Evolutionary conservation across 1,284 basidiomycete genomes (phyloP).

Genomic region (Leccinum pachyderme): DNA sequence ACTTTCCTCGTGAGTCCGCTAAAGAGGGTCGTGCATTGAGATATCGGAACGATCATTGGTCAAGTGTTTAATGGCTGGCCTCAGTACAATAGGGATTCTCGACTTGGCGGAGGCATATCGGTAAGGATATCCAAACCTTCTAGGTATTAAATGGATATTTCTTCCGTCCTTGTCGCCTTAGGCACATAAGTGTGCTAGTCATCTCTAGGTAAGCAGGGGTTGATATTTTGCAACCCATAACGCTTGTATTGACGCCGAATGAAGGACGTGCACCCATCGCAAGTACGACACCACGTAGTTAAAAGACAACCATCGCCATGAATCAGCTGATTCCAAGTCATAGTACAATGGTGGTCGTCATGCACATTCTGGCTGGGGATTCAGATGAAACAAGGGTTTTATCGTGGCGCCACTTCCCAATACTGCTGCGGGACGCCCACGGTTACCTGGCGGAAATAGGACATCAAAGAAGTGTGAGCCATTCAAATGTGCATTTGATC

Average conservation of each 20-base stretch:
- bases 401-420: constrained; percentile 1
- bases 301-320: not conserved
- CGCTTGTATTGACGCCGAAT: not conserved
- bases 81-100: not conserved
- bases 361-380: not conserved
- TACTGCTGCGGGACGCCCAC: not conserved
- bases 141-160: constrained; percentile 1
- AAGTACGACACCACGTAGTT: not conserved
- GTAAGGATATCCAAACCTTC: not conserved
- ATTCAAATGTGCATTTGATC: constrained; percentile 1
- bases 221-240: not conserved
- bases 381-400: constrained; percentile 26
- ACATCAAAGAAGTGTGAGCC: constrained; percentile 3
- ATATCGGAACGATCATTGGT: not conserved
- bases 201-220: constrained; percentile 1
- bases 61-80: not conserved
- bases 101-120: not conserved
- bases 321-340: not conserved
- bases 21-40: not conserved
- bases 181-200: not conserved
- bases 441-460: constrained; percentile 11
- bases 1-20: constrained; percentile 6
- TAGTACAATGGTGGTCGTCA: not conserved
- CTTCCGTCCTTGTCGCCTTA: constrained; percentile 5
- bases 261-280: not conserved